These are phyloP conservation scores for Podila epigama DNA, from an alignment of 192 early-diverging fungal species.

Conservation along the genomic window DNA sequence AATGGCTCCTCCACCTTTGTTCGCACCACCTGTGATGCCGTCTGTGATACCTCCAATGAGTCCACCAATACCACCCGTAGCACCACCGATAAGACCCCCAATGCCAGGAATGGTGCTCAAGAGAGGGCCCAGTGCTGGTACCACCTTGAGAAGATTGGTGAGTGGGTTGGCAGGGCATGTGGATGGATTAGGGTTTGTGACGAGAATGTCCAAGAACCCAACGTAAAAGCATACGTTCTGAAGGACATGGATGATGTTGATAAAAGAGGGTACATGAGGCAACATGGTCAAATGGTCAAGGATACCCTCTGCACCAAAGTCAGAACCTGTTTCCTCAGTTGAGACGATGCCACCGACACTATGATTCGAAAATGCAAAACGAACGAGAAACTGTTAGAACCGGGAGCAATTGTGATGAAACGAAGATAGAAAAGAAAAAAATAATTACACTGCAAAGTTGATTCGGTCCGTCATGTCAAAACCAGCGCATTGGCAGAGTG, in stretches of 20 bases:
- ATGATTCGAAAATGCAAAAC: background rate
- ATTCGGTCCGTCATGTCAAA: slow-evolving; percentile 21
- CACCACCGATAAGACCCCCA: background rate
- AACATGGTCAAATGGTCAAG: slow-evolving; percentile 3
- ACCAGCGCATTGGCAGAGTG: slow-evolving; percentile 10
- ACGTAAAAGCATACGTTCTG: slow-evolving; percentile 15
- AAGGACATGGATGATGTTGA: slow-evolving; percentile 17
- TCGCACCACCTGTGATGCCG: background rate
- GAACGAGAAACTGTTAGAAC: background rate
- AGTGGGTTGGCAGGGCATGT: background rate
- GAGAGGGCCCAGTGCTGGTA: background rate
- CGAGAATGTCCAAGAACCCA: slow-evolving; percentile 15
- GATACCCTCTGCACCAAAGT: slow-evolving; percentile 7
- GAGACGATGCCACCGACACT: slow-evolving; percentile 21
- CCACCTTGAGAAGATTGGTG: background rate
- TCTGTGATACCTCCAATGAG: slow-evolving; percentile 2
- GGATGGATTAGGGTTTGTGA: slow-evolving; percentile 9
- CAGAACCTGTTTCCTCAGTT: background rate
- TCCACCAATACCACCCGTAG: background rate
- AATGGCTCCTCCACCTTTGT: background rate
- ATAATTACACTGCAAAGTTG: slow-evolving; percentile 28
- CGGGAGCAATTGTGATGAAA: too few relatives aligned
- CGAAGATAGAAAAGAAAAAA: background rate
- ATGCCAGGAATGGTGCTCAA: background rate
- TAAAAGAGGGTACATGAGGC: slow-evolving; percentile 3